These are phyloP conservation scores for Toxicodendron radicans DNA, from an alignment of 345 rosid species.

Conservation along the genomic window DNA sequence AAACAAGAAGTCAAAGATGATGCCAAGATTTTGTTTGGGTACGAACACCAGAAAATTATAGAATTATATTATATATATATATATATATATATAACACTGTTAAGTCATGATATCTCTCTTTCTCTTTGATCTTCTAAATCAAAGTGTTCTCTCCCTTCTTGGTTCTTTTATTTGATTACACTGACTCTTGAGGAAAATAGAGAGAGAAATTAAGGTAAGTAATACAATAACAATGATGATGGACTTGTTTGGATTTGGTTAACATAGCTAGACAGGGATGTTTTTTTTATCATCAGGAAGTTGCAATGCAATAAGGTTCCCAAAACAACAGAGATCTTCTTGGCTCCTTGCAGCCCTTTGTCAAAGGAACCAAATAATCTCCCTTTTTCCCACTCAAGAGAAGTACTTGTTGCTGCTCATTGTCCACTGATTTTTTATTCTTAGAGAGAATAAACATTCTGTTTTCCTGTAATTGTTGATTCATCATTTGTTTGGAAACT, in stretches of 20 bases:
- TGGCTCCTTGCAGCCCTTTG: constrained; percentile 67
- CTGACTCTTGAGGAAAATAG: constrained; percentile 34
- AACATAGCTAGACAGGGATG: background rate
- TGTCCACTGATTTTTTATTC: constrained; percentile 12
- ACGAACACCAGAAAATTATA: constrained; percentile 11
- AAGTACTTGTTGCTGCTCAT: constrained; percentile 26
- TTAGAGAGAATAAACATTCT: constrained; percentile 22
- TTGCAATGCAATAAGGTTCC: constrained; percentile 80
- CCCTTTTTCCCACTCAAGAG: constrained; percentile 31
- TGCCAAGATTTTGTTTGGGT: constrained; percentile 28
- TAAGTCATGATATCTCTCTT: constrained; percentile 7
- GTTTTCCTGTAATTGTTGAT: constrained; percentile 14
- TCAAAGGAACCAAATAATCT: constrained; percentile 36
- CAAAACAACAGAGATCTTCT: constrained; percentile 64
- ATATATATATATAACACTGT: background rate
- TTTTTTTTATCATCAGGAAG: constrained; percentile 38
- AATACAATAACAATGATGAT: background rate
- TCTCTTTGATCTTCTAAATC: constrained; percentile 22
- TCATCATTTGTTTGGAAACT: constrained; percentile 1
- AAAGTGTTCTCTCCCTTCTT: constrained; percentile 23
- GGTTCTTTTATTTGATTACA: constrained; percentile 39
- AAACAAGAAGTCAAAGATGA: constrained; percentile 35
- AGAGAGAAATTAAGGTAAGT: constrained; percentile 4
- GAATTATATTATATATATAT: constrained; percentile 1
- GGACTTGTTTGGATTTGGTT: background rate